Evolutionary conservation across 768 basidiomycete species (phyloP).

Genomic region (Rubroboletus satanas): DNA sequence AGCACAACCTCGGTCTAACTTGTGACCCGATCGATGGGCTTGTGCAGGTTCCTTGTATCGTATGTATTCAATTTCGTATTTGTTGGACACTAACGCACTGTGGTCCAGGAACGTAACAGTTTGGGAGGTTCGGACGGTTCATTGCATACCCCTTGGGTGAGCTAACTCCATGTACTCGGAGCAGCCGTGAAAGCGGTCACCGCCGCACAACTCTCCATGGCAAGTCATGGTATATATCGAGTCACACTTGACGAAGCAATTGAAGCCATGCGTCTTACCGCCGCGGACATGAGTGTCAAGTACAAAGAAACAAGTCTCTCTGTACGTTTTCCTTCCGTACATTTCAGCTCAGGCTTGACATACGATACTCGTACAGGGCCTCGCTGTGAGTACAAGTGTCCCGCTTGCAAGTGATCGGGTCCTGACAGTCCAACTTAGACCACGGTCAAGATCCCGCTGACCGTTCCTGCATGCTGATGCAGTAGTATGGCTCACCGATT

Average conservation of each 20-base stretch:
- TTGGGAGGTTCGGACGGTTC: slow-evolving; percentile 57
- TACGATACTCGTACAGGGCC: slow-evolving; percentile 38
- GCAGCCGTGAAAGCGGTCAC: slow-evolving; percentile 89
- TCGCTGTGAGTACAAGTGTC: slow-evolving; percentile 45
- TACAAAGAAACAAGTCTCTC: slow-evolving; percentile 96
- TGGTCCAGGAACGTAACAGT: slow-evolving; percentile 71
- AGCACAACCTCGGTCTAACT: slow-evolving; percentile 84
- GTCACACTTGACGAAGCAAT: slow-evolving; percentile 94
- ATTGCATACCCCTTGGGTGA: background rate
- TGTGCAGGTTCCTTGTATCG: slow-evolving; percentile 95
- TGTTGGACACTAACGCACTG: background rate
- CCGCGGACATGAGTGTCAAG: slow-evolving; percentile 91
- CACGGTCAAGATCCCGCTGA: slow-evolving; percentile 79
- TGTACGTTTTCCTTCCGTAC: slow-evolving; percentile 39
- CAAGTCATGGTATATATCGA: slow-evolving; percentile 81
- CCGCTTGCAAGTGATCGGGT: slow-evolving; percentile 2
- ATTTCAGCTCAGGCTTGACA: background rate
- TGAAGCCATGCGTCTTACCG: slow-evolving; percentile 90
- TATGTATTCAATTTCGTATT: slow-evolving; percentile 29
- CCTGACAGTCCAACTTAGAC: slow-evolving; percentile 38
- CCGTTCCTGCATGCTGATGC: slow-evolving; percentile 73
- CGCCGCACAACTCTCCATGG: slow-evolving; percentile 92
- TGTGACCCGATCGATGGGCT: slow-evolving; percentile 94
- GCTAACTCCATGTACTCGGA: slow-evolving; percentile 5
- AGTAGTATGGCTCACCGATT: background rate